These are phyloP conservation scores for Hemileccinum impolitum DNA, from an alignment of 768 basidiomycete species.

Conservation along the genomic window DNA sequence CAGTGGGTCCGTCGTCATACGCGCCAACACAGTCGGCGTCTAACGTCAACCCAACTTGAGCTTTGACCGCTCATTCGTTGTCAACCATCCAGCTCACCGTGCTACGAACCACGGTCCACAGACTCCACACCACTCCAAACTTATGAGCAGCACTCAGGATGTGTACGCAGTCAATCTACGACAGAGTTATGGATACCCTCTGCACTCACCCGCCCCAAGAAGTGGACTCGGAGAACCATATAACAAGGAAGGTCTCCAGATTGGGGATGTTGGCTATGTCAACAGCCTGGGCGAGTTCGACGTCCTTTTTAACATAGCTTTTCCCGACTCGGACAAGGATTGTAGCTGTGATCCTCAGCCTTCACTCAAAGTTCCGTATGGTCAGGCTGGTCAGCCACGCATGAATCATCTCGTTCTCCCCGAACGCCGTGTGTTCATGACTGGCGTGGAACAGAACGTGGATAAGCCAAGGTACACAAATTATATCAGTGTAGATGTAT, in stretches of 20 bases:
- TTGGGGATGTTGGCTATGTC: slow-evolving; percentile 35
- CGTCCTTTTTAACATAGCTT: slow-evolving; percentile 33
- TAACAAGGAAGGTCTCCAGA: slow-evolving; percentile 22
- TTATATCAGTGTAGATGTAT: not conserved
- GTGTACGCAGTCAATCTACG: slow-evolving; percentile 10
- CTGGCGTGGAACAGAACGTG: not conserved
- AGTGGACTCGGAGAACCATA: slow-evolving; percentile 19
- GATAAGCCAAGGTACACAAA: not conserved
- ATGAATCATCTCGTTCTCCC: not conserved
- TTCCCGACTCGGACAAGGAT: slow-evolving; percentile 21
- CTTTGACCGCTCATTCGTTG: too few relatives aligned
- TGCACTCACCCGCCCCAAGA: slow-evolving; percentile 28
- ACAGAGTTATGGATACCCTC: slow-evolving; percentile 25
- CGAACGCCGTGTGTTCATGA: not conserved
- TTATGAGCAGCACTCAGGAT: not conserved
- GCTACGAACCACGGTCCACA: too few relatives aligned
- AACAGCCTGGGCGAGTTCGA: slow-evolving; percentile 25
- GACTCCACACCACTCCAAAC: too few relatives aligned
- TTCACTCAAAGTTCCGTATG: not conserved
- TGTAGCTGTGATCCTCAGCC: not conserved
- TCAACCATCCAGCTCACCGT: too few relatives aligned
- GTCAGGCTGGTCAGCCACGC: not conserved
- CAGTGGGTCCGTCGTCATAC: too few relatives aligned
- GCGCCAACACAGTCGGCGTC: too few relatives aligned
- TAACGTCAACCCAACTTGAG: too few relatives aligned